phyloP scores from a whole-genome alignment of 495 filamentous ascomycete species.

The Aspergillus taichungensis region DNA sequence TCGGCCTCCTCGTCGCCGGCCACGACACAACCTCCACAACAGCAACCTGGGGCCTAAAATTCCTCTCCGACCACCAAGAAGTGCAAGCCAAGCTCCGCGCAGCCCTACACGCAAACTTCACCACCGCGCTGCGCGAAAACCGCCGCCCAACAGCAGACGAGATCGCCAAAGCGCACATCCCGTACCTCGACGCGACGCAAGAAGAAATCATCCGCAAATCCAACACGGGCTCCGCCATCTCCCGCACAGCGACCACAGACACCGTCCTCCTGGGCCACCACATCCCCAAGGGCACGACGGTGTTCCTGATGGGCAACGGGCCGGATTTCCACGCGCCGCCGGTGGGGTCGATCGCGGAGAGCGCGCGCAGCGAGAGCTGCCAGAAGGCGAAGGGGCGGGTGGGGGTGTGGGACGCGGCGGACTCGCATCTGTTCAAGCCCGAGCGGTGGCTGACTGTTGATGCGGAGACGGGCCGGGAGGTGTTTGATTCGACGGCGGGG shows the following conservation, averaged over 20 bases:
- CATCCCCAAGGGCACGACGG: conserved; percentile 25
- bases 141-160: not conserved
- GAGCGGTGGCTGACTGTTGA: conserved; percentile 5
- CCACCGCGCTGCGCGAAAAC: not conserved
- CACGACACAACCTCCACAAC: not conserved
- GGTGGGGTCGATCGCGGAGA: not conserved
- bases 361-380: not conserved
- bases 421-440: conserved; percentile 2
- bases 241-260: conserved; percentile 19
- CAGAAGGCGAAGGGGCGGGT: not conserved
- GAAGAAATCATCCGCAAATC: conserved; percentile 25
- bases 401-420: not conserved
- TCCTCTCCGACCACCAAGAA: not conserved
- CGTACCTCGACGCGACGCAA: conserved; percentile 30
- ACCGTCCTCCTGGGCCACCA: conserved; percentile 19
- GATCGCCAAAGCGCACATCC: conserved; percentile 19
- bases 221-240: conserved; percentile 4
- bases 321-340: conserved; percentile 11
- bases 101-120: not conserved
- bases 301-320: conserved; percentile 21
- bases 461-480: not conserved
- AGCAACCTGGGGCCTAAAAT: not conserved
- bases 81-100: not conserved
- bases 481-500: conserved; percentile 19
- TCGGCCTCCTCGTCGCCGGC: not conserved